Evolutionary conservation across 495 filamentous ascomycete species (phyloP).

Genomic region (Daldinia childiae): DNA sequence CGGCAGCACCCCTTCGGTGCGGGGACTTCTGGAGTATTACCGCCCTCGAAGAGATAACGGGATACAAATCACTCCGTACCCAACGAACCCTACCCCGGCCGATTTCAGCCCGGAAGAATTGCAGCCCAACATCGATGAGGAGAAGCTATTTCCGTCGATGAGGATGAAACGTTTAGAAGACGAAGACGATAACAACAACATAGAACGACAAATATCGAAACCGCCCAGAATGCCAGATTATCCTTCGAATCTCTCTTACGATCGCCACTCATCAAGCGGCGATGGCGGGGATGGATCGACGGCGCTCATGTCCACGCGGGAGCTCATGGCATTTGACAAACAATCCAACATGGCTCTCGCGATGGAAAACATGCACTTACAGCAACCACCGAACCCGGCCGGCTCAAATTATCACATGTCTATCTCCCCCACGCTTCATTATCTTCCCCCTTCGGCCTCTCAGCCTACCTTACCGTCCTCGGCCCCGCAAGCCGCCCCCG

Average conservation of each 20-base stretch:
- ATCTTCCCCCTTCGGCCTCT: conserved; percentile 44
- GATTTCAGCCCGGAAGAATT: conserved; percentile 40
- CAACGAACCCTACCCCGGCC: conserved; percentile 25
- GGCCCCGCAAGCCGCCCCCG: conserved; percentile 21
- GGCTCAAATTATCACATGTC: conserved; percentile 36
- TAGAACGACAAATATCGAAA: conserved; percentile 18
- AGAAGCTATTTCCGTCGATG: conserved; percentile 53
- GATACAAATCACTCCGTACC: conserved; percentile 38
- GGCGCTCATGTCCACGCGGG: conserved; percentile 57
- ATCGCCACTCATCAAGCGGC: conserved; percentile 47
- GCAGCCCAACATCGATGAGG: conserved; percentile 49
- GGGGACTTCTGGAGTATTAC: conserved; percentile 50
- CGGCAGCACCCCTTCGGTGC: conserved; percentile 53
- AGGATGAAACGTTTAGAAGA: conserved; percentile 51
- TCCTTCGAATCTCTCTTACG: conserved; percentile 47
- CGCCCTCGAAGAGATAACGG: conserved; percentile 19
- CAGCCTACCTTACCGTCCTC: conserved; percentile 37
- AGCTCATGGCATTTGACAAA: conserved; percentile 55
- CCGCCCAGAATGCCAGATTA: conserved; percentile 34
- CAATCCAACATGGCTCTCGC: conserved; percentile 42
- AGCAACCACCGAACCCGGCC: conserved; percentile 37
- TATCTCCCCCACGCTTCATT: conserved; percentile 12
- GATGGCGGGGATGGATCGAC: conserved; percentile 44
- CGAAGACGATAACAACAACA: conserved; percentile 23
- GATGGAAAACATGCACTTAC: conserved; percentile 48